Conservation (phyloP, 1,139 yeast genomes). For the Saccharomyces hybrid region DNA sequence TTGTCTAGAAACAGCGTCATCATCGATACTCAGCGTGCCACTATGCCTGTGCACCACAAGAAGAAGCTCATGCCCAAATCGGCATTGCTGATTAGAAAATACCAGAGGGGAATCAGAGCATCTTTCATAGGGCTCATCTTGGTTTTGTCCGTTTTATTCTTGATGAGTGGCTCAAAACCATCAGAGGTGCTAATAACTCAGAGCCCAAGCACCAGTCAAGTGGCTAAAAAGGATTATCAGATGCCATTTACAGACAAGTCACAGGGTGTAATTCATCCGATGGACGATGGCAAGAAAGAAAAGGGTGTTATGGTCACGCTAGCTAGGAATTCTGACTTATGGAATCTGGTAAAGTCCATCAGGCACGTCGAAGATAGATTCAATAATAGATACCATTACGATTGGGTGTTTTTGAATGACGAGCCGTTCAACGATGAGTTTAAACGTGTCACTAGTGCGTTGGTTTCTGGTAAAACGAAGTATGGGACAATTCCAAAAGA, state of each 20-base stretch:
- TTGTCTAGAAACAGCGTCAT: not conserved
- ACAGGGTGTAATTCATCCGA: slow-evolving; percentile 26
- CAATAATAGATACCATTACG: slow-evolving; percentile 56
- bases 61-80: slow-evolving; percentile 31
- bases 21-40: not conserved
- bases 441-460: slow-evolving; percentile 35
- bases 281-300: slow-evolving; percentile 35
- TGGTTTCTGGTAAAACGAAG: slow-evolving; percentile 44
- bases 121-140: slow-evolving; percentile 22
- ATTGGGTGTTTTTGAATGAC: slow-evolving; percentile 70
- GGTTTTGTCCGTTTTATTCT: slow-evolving; percentile 22
- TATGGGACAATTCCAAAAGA: slow-evolving; percentile 45
- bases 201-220: not conserved
- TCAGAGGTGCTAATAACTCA: not conserved
- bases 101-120: slow-evolving; percentile 20
- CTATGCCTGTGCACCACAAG: slow-evolving; percentile 14
- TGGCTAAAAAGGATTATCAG: slow-evolving; percentile 9
- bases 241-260: slow-evolving; percentile 27
- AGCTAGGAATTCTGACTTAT: slow-evolving; percentile 65
- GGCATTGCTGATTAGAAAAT: slow-evolving; percentile 25
- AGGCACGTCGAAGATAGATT: slow-evolving; percentile 68
- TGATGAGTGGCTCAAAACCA: slow-evolving; percentile 14
- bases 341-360: slow-evolving; percentile 53
- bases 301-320: slow-evolving; percentile 70
- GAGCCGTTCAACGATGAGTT: slow-evolving; percentile 44